Conservation (phyloP, 2,329 filamentous ascomycete genomes). For the Neonectria ditissima region DNA sequence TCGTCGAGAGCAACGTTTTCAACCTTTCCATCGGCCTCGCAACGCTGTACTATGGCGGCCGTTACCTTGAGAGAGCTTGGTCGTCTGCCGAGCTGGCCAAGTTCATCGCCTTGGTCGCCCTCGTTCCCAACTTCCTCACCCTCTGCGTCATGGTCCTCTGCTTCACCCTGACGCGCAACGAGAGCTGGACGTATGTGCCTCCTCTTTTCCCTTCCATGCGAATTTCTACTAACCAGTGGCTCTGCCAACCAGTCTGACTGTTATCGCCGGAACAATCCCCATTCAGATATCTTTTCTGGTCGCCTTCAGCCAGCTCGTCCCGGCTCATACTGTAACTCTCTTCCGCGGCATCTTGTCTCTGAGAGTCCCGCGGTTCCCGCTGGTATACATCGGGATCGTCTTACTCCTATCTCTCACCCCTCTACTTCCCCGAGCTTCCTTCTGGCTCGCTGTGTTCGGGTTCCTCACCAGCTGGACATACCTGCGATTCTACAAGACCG, state of each 20-base stretch:
- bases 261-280: conserved; percentile 88
- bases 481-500: conserved; percentile 90
- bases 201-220: conserved; percentile 6
- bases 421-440: conserved; percentile 74
- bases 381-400: conserved; percentile 81
- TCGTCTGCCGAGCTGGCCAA: conserved; percentile 91
- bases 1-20: conserved; percentile 94
- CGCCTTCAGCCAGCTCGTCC: conserved; percentile 96
- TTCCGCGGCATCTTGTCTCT: conserved; percentile 90
- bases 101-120: conserved; percentile 80
- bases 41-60: conserved; percentile 90
- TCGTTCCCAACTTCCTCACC: conserved; percentile 83
- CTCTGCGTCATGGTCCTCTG: conserved; percentile 81
- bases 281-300: conserved; percentile 95
- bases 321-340: conserved; percentile 95
- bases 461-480: conserved; percentile 95
- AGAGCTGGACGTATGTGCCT: conserved; percentile 74
- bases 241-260: conserved; percentile 69
- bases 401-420: conserved; percentile 72
- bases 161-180: conserved; percentile 75
- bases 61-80: conserved; percentile 97
- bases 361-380: conserved; percentile 78
- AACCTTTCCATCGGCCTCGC: conserved; percentile 81
- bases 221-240: conserved; percentile 17
- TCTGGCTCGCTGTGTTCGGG: conserved; percentile 83